Evolutionary conservation across 768 basidiomycete genomes (phyloP), one percentile per base, ranked within the genome.

Genomic region (Podaxis sp.): DNA sequence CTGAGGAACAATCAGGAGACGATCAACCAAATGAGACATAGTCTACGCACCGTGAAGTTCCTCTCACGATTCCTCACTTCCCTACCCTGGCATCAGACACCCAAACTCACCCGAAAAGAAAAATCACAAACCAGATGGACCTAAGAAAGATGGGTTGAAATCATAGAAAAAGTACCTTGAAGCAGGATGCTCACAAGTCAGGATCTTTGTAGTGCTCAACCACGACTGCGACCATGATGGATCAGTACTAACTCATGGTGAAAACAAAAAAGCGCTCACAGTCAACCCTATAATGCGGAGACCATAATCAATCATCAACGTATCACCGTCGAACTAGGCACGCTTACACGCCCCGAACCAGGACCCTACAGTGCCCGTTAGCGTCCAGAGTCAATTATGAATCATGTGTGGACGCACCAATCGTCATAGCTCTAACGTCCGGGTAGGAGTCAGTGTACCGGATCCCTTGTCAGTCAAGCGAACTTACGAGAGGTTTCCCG

Each of bases 51-150:
- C 43, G 94, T 91, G 69, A 95, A 96, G 68, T 96, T 88, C 55
- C 90, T 84, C 73, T 90, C 85, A 72, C 86, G 85, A 66, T 90
- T 89, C 63, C 96, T 82, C 17, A 98, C 96, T 77, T 98, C 96
- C 94, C 91, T 93, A 72, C 25, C 66, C 55, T 63, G 43, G 51
- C 29, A 56, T 53, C 51, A 24, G 37, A 1, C 37, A 51, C 49
- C 53, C 29, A 56, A 50, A 17, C 24, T 43, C 17, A 13, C 8
- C 25, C 24, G n/a, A 41, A 17, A 33, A 43, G 25, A n/a, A 55
- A 55, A 60, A 40, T 13, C 40, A 80, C 83, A 77, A 74, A 91
- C 90, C 92, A 94, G 69, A 94, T 94, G 25, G 91, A 92, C 65
- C 88, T 91, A n/a, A n/a, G 50, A 46, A n/a, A 64, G 25, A 24